phyloP scores from a whole-genome alignment of 371 early-diverging fungal genomes.

The Mortierella sp. region DNA sequence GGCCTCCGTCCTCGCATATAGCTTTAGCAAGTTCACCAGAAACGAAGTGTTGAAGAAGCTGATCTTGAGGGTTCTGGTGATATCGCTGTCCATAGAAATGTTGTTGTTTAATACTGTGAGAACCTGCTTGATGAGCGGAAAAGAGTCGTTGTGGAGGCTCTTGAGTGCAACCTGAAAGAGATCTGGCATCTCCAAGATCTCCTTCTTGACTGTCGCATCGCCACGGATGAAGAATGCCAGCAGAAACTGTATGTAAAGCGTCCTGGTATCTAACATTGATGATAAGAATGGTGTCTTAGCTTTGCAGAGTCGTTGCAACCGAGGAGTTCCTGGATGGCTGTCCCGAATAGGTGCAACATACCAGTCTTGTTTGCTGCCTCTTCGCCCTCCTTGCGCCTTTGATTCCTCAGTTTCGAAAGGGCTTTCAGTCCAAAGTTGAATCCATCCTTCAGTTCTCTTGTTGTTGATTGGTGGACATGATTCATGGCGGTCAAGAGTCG shows the following conservation, averaged over 20 bases:
- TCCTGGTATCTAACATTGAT: constrained; percentile 60
- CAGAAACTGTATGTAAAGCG: constrained; percentile 77
- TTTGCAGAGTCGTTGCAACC: no score
- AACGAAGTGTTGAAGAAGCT: constrained; percentile 75
- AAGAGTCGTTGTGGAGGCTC: constrained; percentile 71
- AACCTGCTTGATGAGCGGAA: constrained; percentile 69
- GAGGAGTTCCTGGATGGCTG: neutral
- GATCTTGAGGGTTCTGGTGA: constrained; percentile 67
- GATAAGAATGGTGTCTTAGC: neutral
- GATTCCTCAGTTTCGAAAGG: constrained; percentile 33
- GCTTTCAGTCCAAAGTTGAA: constrained; percentile 50
- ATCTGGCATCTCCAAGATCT: constrained; percentile 75
- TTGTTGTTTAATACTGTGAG: constrained; percentile 66
- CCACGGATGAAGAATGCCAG: constrained; percentile 81
- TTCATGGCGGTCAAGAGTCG: constrained; percentile 62
- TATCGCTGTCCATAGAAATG: constrained; percentile 70
- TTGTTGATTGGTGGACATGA: constrained; percentile 47
- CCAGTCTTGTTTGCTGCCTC: constrained; percentile 27
- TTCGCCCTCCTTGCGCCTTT: constrained; percentile 47
- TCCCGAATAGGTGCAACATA: constrained; percentile 5
- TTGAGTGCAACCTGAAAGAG: constrained; percentile 72
- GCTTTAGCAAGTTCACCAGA: constrained; percentile 70
- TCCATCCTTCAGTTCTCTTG: constrained; percentile 46
- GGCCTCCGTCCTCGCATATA: constrained; percentile 65
- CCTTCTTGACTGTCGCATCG: constrained; percentile 73